phyloP scores from a whole-genome alignment of 352 stramenopile species.

The Phytophthora fragariae region DNA sequence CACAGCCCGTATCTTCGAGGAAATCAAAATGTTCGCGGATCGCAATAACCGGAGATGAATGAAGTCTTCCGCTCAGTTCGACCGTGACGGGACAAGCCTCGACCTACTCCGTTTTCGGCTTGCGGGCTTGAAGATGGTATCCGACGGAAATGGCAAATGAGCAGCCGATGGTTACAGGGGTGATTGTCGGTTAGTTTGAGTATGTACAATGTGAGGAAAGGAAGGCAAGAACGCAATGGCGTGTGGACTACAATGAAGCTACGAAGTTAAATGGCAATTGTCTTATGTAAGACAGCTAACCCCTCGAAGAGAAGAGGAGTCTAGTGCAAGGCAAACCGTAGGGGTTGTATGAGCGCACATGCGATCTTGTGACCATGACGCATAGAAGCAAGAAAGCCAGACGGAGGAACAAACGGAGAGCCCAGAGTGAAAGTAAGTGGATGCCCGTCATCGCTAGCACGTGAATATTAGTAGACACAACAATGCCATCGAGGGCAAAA shows the following conservation, averaged over 20 bases:
- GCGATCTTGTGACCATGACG: slow-evolving; percentile 30
- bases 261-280: slow-evolving; percentile 38
- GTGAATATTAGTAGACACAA: slow-evolving; percentile 13
- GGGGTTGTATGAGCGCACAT: slow-evolving; percentile 26
- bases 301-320: slow-evolving; percentile 45
- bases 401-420: slow-evolving; percentile 20
- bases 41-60: slow-evolving; percentile 78
- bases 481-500: slow-evolving; percentile 10
- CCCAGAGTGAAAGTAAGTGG: slow-evolving; percentile 36
- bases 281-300: slow-evolving; percentile 26
- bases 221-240: slow-evolving; percentile 46
- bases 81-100: slow-evolving; percentile 28
- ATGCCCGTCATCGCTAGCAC: slow-evolving; percentile 8
- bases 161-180: slow-evolving; percentile 26
- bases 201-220: slow-evolving; percentile 53
- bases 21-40: slow-evolving; percentile 87
- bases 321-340: slow-evolving; percentile 24
- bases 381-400: slow-evolving; percentile 31
- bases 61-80: slow-evolving; percentile 36
- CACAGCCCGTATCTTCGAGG: slow-evolving; percentile 85
- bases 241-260: slow-evolving; percentile 52
- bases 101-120: slow-evolving; percentile 18
- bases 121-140: slow-evolving; percentile 21
- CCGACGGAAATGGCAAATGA: slow-evolving; percentile 26
- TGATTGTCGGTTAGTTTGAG: slow-evolving; percentile 43